A percentile compares a stretch with the other conserved stretches of the same genome.
These are phyloP conservation scores for Phytophthora chlamydospora DNA, from an alignment of 352 stramenopile genomes.

Conservation along the genomic window DNA sequence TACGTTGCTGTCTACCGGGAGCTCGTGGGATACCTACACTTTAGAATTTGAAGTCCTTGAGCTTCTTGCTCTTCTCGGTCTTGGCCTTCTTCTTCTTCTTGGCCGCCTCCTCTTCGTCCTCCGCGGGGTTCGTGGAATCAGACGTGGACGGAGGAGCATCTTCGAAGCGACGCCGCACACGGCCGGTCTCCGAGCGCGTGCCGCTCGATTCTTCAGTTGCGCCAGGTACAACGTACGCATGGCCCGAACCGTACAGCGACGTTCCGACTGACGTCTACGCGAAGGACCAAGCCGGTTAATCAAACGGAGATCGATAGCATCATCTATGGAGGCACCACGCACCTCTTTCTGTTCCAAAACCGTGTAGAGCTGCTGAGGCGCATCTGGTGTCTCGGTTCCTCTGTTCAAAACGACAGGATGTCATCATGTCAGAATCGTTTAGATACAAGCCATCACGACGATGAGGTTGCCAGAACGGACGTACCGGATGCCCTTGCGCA, in stretches of 20 bases:
- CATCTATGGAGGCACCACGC: conserved; percentile 6
- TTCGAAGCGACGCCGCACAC: conserved; percentile 76
- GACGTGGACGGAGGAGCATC: conserved; percentile 41
- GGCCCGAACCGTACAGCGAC: conserved; percentile 75
- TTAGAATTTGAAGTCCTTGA: conserved; percentile 90
- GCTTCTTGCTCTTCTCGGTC: conserved; percentile 81
- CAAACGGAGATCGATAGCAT: neutral
- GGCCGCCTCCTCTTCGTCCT: conserved; percentile 59
- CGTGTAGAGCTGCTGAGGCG: conserved; percentile 76
- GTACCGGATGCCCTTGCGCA: conserved; percentile 78
- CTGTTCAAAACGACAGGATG: conserved; percentile 30
- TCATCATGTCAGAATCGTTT: conserved; percentile 4
- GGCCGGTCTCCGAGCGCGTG: conserved; percentile 53
- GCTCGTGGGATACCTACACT: conserved; percentile 26
- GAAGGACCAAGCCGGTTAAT: conserved; percentile 3
- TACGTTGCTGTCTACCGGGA: conserved; percentile 35
- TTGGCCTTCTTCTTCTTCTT: conserved; percentile 82
- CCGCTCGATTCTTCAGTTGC: conserved; percentile 38
- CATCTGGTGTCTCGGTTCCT: conserved; percentile 64
- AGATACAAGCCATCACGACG: neutral
- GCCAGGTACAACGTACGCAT: conserved; percentile 74
- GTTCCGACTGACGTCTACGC: conserved; percentile 70
- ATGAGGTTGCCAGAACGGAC: conserved; percentile 5
- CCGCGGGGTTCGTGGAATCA: conserved; percentile 36
- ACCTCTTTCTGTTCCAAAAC: conserved; percentile 82